Base-by-base conservation (phyloP, 441 rosid species). In the Aquilaria agallochum region DNA sequence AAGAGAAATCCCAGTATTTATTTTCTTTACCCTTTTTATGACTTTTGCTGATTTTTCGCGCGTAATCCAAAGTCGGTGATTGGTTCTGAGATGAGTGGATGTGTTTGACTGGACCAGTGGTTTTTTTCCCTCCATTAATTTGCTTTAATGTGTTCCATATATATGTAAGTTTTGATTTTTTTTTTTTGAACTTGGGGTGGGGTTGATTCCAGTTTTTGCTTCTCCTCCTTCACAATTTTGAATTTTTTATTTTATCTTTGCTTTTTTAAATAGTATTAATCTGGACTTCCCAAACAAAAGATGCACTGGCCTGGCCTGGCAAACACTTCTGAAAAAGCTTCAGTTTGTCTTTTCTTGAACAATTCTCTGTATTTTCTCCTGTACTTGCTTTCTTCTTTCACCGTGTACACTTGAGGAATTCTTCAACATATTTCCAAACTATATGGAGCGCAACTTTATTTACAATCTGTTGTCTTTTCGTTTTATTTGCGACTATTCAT, bases 321-420 rank as follows among this genome's bases (percentile, higher is more conserved):
- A 59, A 71, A 68, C 66, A 74, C 78, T 76, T 78, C 81, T 72
- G 72, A 55, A 70, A 75, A 76, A 83, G 83, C 64, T 70, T 63
- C 32, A 40, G 45, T 75, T 86, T 91, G 96, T 88, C 96, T 79
- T 82, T 83, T 80, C 75, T 68, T 67, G 60, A 56, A 61, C 68
- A 59, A 53, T 64, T 74, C 60, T 56, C 63, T 55, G 57, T 56
- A 60, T 50, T 66, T 45, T 42, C 13, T 61, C n/a, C 56, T 67
- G 74, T 68, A 64, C 79, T 78, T 71, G 48, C 36, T 50, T 56
- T 69, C 57, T 6, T 9, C 34, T 59, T 36, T 8, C 42, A 36
- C 42, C 42, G 55, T 27, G 27, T 20, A 20, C 27, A 20, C 27
- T 20, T 0, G 27, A 20, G 27, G 27, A 20, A 20, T 20, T 20